phyloP scores from a whole-genome alignment of 176 grass and related monocot species.

The Bothriochloa decipiens region DNA sequence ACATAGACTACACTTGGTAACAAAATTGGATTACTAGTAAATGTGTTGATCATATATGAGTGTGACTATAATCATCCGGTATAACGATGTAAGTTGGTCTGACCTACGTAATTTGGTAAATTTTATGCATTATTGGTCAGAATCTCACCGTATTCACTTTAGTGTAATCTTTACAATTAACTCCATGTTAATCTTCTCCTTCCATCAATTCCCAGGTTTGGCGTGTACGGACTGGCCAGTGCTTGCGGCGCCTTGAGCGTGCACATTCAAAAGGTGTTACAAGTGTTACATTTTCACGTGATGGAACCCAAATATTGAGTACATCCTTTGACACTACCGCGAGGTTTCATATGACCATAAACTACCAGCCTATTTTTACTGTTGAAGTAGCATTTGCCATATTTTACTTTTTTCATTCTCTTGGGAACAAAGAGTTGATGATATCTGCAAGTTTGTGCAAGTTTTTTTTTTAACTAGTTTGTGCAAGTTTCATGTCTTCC shows the following conservation, averaged over 20 bases:
- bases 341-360: conserved; percentile 65
- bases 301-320: conserved; percentile 94
- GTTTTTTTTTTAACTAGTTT: neutral
- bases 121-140: neutral
- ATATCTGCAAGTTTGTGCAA: conserved; percentile 24
- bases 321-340: conserved; percentile 94
- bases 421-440: neutral
- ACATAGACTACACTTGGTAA: neutral
- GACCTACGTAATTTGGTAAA: conserved; percentile 18
- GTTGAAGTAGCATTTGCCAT: neutral
- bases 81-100: conserved; percentile 6
- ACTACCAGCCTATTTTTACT: conserved; percentile 38
- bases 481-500: neutral
- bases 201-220: conserved; percentile 71
- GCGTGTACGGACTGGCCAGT: conserved; percentile 94
- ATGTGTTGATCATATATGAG: conserved; percentile 4
- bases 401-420: conserved; percentile 29
- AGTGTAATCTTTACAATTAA: neutral
- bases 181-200: conserved; percentile 32
- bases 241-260: conserved; percentile 82
- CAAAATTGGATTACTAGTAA: neutral
- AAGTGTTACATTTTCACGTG: conserved; percentile 92
- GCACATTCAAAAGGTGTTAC: conserved; percentile 93
- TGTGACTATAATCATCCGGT: conserved; percentile 13
- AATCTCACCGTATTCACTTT: neutral